Evolutionary conservation across 768 basidiomycete species (phyloP), one percentile per base, ranked within the genome.

Genomic region (Imleria badia): DNA sequence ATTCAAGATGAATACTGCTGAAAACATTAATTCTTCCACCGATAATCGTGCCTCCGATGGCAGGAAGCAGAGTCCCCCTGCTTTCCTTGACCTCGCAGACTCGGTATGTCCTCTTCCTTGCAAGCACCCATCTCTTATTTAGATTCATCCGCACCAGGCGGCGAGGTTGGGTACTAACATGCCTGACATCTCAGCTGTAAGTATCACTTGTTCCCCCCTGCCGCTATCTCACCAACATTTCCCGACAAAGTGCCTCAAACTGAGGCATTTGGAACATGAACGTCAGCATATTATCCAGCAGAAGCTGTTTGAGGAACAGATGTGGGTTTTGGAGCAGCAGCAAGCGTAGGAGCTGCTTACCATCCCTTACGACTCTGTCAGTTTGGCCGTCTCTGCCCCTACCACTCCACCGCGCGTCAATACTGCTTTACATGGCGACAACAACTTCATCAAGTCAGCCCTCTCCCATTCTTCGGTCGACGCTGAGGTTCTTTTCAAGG

Each of bases 251-350:
- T 89, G 91, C 64, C 86, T 94, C 57, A 92, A 94, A 70, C 78
- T 93, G 66, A 97, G 94, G 71, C 89, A 93, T 62, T 75, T 90
- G 60, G 73, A 72, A 54, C 93, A 98, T 67, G 94, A 97, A 73
- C 86, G 91, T 48, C 91, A 94, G 73, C 91, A 94, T 58, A 76
- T 76, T 36, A 69, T 91, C 40, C 94, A 96, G 70, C 87, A 93
- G 68, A 89, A 86, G 73, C 74, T 91, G 65, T 98, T 98, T 72
- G 95, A 98, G 73, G 92, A 96, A 64, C 94, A 97, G 74, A 97
- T 97, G 95, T 87, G 89, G 51, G 85, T 81, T 50, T 81, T 98
- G 60, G 94, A 98, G 75, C 87, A 89, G 60, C 87, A 93, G 71
- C 95, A 98, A 73, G 86, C 85, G 14, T 86, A 89, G 60, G 91